These are phyloP conservation scores for Rosa multiflora DNA, from an alignment of 306 rosid genomes.

Conservation along the genomic window DNA sequence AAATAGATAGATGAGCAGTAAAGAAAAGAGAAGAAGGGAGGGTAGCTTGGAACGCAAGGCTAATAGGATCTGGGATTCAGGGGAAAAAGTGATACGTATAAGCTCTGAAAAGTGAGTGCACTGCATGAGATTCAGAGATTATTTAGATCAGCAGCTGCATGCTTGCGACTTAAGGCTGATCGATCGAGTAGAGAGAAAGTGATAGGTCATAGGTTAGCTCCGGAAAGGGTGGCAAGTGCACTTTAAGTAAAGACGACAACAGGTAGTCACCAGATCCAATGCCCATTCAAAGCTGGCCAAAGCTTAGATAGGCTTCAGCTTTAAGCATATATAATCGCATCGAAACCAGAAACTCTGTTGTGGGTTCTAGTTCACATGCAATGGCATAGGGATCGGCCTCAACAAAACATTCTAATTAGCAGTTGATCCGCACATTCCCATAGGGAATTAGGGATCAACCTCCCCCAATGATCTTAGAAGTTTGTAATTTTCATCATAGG, in stretches of 20 bases:
- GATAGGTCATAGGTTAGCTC: background rate
- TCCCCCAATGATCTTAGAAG: constrained; percentile 1
- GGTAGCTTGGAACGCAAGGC: constrained; percentile 42
- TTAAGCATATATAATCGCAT: constrained; percentile 20
- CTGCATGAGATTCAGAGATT: constrained; percentile 14
- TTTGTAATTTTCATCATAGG: background rate
- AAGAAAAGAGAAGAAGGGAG: background rate
- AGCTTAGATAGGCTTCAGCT: constrained; percentile 14
- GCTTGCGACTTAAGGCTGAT: constrained; percentile 45
- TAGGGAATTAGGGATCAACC: background rate
- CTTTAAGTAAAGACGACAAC: constrained; percentile 44
- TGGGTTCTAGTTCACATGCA: constrained; percentile 9
- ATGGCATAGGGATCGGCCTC: constrained; percentile 27
- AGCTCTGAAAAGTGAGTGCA: constrained; percentile 3
- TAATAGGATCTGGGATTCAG: background rate
- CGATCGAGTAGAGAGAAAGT: constrained; percentile 2
- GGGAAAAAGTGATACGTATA: constrained; percentile 2
- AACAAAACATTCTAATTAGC: constrained; percentile 23
- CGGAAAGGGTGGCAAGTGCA: constrained; percentile 42
- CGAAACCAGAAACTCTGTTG: background rate
- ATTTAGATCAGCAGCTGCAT: constrained; percentile 1
- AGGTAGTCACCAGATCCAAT: constrained; percentile 51
- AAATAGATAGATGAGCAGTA: background rate
- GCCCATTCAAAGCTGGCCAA: constrained; percentile 15
- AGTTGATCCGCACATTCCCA: background rate